Conservation (phyloP, 208 protist genomes). For the Crithidia acanthocephali region DNA sequence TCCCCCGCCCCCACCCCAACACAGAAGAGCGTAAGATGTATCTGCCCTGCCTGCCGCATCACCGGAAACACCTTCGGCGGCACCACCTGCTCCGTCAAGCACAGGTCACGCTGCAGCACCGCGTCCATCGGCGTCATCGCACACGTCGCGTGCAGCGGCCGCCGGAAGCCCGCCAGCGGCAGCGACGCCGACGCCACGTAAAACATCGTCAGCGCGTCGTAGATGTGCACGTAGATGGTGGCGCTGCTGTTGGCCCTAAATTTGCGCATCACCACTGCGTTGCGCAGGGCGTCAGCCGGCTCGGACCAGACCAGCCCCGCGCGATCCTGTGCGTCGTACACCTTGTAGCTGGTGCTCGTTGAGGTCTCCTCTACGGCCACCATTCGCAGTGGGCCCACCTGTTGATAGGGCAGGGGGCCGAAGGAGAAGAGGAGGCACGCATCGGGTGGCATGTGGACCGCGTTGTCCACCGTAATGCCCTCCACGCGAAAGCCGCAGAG, state of each 20-base stretch:
- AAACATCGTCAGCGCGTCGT: slow-evolving; percentile 91
- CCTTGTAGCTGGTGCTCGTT: slow-evolving; percentile 60
- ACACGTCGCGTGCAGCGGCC: slow-evolving; percentile 68
- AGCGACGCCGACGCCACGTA: slow-evolving; percentile 76
- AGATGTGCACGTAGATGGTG: slow-evolving; percentile 82
- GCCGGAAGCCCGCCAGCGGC: slow-evolving; percentile 68
- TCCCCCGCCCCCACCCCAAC: slow-evolving; percentile 41
- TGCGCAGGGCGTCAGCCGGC: slow-evolving; percentile 55
- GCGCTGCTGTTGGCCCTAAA: slow-evolving; percentile 55
- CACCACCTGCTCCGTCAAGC: slow-evolving; percentile 68
- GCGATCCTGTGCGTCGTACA: slow-evolving; percentile 45
- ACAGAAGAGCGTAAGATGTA: slow-evolving; percentile 88
- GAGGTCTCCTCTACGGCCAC: slow-evolving; percentile 55
- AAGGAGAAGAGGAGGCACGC: slow-evolving; percentile 89
- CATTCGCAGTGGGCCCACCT: slow-evolving; percentile 66
- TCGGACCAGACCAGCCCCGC: slow-evolving; percentile 88
- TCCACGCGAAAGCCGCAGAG: slow-evolving; percentile 88
- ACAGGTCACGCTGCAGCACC: slow-evolving; percentile 72
- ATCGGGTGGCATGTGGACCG: slow-evolving; percentile 61
- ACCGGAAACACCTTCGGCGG: slow-evolving; percentile 74
- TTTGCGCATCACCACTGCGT: slow-evolving; percentile 58
- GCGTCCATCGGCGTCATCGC: slow-evolving; percentile 69
- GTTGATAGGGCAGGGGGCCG: slow-evolving; percentile 80
- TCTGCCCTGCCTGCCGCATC: slow-evolving; percentile 75
- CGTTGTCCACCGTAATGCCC: slow-evolving; percentile 78